Percentiles rank a stretch among this genome's conserved stretches.
Evolutionary conservation across 495 filamentous ascomycete genomes (phyloP).

Genomic region (Immersiella caudata): DNA sequence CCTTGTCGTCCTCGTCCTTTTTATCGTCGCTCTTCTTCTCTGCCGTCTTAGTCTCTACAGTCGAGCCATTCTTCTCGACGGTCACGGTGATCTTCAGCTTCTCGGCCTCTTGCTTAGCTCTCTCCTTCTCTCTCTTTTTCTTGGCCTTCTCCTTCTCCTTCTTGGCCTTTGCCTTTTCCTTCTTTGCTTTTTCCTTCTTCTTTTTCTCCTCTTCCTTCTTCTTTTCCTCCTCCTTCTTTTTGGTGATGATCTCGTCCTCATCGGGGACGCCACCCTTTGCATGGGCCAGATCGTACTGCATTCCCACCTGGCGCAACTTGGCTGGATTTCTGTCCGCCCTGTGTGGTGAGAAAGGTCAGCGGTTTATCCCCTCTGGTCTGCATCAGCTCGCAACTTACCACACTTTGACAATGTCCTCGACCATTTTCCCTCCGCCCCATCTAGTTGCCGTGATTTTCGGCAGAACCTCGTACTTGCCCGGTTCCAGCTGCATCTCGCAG

Average conservation of each 20-base stretch:
- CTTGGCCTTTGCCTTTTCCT: conserved; percentile 41
- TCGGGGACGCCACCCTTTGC: conserved; percentile 70
- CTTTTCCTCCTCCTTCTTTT: conserved; percentile 38
- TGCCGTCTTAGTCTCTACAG: conserved; percentile 13
- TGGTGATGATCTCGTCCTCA: conserved; percentile 60
- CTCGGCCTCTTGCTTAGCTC: conserved; percentile 18
- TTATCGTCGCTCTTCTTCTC: conserved; percentile 24
- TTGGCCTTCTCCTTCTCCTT: conserved; percentile 42
- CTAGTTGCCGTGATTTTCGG: conserved; percentile 70
- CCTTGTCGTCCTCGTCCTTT: conserved; percentile 26
- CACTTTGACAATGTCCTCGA: conserved; percentile 61
- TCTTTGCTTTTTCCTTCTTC: conserved; percentile 30
- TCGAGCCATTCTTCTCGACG: not conserved
- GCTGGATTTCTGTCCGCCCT: conserved; percentile 58
- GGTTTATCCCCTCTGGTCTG: not conserved
- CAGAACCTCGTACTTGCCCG: conserved; percentile 71
- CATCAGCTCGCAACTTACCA: conserved; percentile 30
- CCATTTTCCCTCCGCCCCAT: conserved; percentile 41
- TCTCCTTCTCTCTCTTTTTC: conserved; percentile 38
- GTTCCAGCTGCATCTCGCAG: conserved; percentile 70
- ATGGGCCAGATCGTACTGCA: conserved; percentile 73
- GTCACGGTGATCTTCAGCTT: conserved; percentile 8
- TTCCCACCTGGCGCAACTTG: conserved; percentile 72
- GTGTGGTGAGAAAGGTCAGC: conserved; percentile 5
- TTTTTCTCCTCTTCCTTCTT: conserved; percentile 33